phyloP scores from a whole-genome alignment of 495 filamentous ascomycete species.

The Rhypophila decipiens region DNA sequence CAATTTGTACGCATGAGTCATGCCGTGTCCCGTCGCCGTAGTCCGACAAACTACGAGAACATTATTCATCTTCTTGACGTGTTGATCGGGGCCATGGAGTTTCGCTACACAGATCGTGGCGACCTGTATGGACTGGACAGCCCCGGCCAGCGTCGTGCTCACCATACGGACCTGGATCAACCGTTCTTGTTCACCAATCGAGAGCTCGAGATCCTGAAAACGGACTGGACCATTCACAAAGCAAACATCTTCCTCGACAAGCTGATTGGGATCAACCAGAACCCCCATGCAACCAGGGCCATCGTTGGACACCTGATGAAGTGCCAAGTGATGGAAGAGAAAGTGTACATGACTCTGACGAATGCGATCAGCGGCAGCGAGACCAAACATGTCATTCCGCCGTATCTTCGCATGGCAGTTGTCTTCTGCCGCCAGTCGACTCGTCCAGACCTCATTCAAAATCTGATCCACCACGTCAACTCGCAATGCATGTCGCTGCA shows the following conservation, averaged over 20 bases:
- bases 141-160: constrained; percentile 17
- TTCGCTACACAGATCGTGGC: constrained; percentile 2
- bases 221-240: constrained; percentile 29
- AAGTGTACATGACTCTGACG: constrained; percentile 26
- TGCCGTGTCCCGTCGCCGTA: constrained; percentile 44
- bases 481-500: constrained; percentile 33
- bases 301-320: constrained; percentile 40
- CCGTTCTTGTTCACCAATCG: constrained; percentile 28
- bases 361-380: constrained; percentile 28
- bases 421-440: constrained; percentile 30
- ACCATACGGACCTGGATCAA: constrained; percentile 11
- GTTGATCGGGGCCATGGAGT: constrained; percentile 40
- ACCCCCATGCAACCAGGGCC: constrained; percentile 30
- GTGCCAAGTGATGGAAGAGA: constrained; percentile 29
- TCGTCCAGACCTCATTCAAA: constrained; percentile 16
- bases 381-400: constrained; percentile 20
- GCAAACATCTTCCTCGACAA: constrained; percentile 45
- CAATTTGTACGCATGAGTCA: constrained; percentile 38
- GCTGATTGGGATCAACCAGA: constrained; percentile 44
- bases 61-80: constrained; percentile 51
- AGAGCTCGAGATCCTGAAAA: constrained; percentile 38
- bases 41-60: constrained; percentile 43
- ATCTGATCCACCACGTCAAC: constrained; percentile 28
- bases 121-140: constrained; percentile 1
- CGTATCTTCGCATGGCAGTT: constrained; percentile 32